These are phyloP conservation scores for Picochlorum sp. DNA, from an alignment of 139 green algal genomes.

Conservation along the genomic window DNA sequence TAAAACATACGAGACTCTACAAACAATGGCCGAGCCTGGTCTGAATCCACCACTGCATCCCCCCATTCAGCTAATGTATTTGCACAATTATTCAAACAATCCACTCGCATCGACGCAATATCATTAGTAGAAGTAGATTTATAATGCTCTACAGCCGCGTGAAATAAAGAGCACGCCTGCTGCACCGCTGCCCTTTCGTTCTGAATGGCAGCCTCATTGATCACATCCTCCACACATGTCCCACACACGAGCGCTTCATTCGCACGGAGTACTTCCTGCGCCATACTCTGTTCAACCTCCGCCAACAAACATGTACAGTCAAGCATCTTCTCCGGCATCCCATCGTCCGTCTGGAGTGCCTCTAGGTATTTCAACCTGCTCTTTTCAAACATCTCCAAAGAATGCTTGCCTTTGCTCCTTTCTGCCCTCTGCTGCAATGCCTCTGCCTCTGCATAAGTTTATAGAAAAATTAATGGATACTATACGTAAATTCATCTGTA, in stretches of 20 bases:
- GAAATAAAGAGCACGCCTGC: slow-evolving; percentile 25
- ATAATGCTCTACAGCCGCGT: slow-evolving; percentile 32
- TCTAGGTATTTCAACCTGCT: slow-evolving; percentile 25
- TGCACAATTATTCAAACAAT: slow-evolving; percentile 42
- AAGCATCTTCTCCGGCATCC: neutral
- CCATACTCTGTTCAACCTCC: slow-evolving; percentile 44
- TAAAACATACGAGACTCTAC: slow-evolving; percentile 32
- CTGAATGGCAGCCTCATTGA: neutral
- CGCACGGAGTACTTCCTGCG: slow-evolving; percentile 22
- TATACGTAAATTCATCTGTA: neutral
- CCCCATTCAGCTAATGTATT: slow-evolving; percentile 30
- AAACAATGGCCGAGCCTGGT: slow-evolving; percentile 16
- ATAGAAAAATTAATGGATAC: neutral
- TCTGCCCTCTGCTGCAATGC: slow-evolving; percentile 54
- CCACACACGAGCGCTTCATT: slow-evolving; percentile 21
- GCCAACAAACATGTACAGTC: slow-evolving; percentile 30
- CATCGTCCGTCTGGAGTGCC: slow-evolving; percentile 1
- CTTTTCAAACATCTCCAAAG: slow-evolving; percentile 28
- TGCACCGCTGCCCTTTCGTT: slow-evolving; percentile 6
- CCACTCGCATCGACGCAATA: slow-evolving; percentile 6
- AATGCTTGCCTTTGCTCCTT: slow-evolving; percentile 35
- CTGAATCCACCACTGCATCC: slow-evolving; percentile 20
- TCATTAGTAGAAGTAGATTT: neutral
- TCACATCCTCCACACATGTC: slow-evolving; percentile 14
- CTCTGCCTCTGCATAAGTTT: slow-evolving; percentile 37